A percentile compares a stretch with the other conserved stretches of the same genome.
These are phyloP conservation scores for Globisporangium parvum DNA, from an alignment of 352 stramenopile species.

Conservation along the genomic window DNA sequence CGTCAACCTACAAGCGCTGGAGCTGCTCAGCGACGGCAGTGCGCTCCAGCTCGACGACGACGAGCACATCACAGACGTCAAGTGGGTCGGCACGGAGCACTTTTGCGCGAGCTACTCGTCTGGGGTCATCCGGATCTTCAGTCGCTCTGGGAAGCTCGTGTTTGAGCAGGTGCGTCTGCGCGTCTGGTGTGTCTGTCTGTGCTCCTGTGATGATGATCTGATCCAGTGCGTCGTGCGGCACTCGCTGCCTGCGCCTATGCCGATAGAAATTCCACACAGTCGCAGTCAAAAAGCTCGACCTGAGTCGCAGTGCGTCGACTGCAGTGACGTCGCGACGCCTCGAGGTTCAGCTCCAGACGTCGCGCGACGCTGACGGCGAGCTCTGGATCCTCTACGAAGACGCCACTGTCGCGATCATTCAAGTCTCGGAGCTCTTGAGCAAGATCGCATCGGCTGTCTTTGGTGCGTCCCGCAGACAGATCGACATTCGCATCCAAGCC, in stretches of 20 bases:
- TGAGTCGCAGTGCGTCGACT: constrained; percentile 34
- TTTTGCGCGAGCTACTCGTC: constrained; percentile 53
- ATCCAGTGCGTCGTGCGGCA: not conserved
- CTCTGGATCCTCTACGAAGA: constrained; percentile 79
- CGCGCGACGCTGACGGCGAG: constrained; percentile 34
- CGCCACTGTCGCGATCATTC: constrained; percentile 70
- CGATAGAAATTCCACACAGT: constrained; percentile 53
- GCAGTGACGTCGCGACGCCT: constrained; percentile 22
- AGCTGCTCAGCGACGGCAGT: constrained; percentile 24
- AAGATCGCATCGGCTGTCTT: constrained; percentile 53
- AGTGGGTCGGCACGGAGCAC: constrained; percentile 57
- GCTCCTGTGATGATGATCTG: no score
- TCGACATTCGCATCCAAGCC: not conserved
- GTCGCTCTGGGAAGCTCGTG: constrained; percentile 33
- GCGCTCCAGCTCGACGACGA: constrained; percentile 32
- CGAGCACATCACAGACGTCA: constrained; percentile 51
- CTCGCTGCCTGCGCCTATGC: not conserved
- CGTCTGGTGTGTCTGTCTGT: no score
- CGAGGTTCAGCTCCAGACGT: constrained; percentile 20
- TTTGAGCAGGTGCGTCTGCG: constrained; percentile 54
- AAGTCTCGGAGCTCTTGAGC: constrained; percentile 48
- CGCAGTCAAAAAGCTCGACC: constrained; percentile 39
- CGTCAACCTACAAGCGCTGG: constrained; percentile 13
- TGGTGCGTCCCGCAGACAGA: constrained; percentile 17
- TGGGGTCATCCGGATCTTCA: constrained; percentile 57